Base-by-base conservation (phyloP, 495 filamentous ascomycete genomes). In the Thozetella sp. region DNA sequence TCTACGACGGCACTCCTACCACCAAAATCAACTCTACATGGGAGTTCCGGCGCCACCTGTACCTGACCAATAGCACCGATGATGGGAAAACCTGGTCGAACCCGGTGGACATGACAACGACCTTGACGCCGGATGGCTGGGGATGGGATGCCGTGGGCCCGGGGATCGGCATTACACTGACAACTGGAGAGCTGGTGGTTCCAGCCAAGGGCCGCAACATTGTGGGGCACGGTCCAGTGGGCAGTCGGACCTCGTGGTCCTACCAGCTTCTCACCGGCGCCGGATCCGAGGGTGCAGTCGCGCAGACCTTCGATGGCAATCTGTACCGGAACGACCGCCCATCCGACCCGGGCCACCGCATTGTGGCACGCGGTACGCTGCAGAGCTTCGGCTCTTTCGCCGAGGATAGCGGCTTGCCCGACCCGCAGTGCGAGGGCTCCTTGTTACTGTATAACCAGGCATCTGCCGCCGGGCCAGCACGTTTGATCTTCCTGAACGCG, bases 271-370 rank as follows among this genome's bases (percentile, higher is more conserved):
- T 48, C 43, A 10, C 43, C 3, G 43, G 43, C 20, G 43, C 43
- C n/a, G 43, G 43, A 19, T 48, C 43, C n/a, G 43, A 48, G 43
- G n/a, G 43, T 11, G 20, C 43, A 19, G n/a, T 48, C 10, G 6
- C 43, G 43, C 43, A 48, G n/a, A 48, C 43, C 6, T 48, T 48
- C 20, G 43, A 48, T n/a, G 43, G 43, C 43, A 48, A 20, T 10
- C n/a, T 48, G 43, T 48, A 48, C 43, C 43, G 43, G 11, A 48
- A 48, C n/a, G 43, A 48, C 43, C 43, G 43, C 11, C 43, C 43
- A n/a, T 20, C 43, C 6, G 43, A 48, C 43, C 12, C 3, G 43
- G 43, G 43, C 11, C 20, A 48, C 43, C 43, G 43, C n/a, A 48
- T 48, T 3, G 43, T 48, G n/a, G 43, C 43, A n/a, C 43, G 43